Base-by-base conservation (phyloP, 352 stramenopile species). In the Phytophthora citrophthora region DNA sequence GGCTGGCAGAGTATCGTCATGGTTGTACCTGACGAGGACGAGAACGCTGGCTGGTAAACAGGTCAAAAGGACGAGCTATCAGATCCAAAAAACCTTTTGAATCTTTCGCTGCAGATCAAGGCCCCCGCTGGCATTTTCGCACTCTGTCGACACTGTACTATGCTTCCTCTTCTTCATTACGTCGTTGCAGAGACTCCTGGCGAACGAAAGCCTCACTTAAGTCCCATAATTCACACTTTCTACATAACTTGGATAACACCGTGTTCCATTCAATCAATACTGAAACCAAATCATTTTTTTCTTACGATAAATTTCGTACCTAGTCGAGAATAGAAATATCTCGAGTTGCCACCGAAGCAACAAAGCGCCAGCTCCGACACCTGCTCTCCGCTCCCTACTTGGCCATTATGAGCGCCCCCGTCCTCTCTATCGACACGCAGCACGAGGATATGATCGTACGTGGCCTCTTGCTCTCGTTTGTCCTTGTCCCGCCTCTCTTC, bases 391-490 rank as follows among this genome's bases (percentile, higher is more conserved):
- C 43, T 49, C 45, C 24, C 52, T 13, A 36, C 46, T 36, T 32
- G 26, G 48, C 29, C 54, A 86, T 27, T 31, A 96, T 96, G 88
- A 90, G 87, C 61, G 83, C 83, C 55, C 86, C 89, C 27, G 83
- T 93, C 70, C 81, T 95, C 69, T 92, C 88, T 31, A 97, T 99
- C 64, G 96, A 99, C 65, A 99, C 96, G 39, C 93, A 99, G 76
- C 97, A 99, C 72, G 96, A 98, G 72, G 97, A 99, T 78, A 98
- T 99, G 89, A 95, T 97, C 72, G 90, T 97, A 80, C 66, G 80
- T 67, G 3, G 4, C 13, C 13, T 61, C 1, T 1, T 10, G 31
- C 34, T 3, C 29, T 5, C 23, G 10, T 4, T 3, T 10, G 12
- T 6, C 41, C 16, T 13, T 54, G 11, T 44, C 4, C 31, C 26